Base-by-base conservation (phyloP, 345 rosid species). In the Hevea brasiliensis region DNA sequence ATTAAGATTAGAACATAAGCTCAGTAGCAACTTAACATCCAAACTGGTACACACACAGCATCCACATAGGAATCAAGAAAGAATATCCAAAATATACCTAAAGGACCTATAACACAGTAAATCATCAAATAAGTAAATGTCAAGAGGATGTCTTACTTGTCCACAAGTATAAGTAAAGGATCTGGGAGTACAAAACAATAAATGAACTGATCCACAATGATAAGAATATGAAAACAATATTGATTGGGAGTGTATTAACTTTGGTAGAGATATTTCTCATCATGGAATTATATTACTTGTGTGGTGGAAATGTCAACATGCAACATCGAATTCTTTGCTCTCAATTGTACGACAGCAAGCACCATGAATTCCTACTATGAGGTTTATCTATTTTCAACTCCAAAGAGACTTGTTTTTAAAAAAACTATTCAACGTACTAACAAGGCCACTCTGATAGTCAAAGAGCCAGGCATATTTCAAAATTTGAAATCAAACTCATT, bases 401-500 rank as follows among this genome's bases (percentile, higher is more conserved):
- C 41, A 14, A 7, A 47, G 3, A 8, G 4, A 65, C 21, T 24
- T 27, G 23, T 48, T 47, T 32, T 32, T 32, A 23, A 44, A 44
- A 24, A 65, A 18, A 4, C 1, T 7, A 5, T 3, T 17, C 10
- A 13, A 12, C 37, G 26, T 24, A 24, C 55, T 24, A 21, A 47
- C 9, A 45, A 45, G 21, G 17, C 17, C n/a, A 29, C 21, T 47
- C 56, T 26, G 57, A 13, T 47, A 3, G 17, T 35, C 45, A 0
- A 7, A 6, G 11, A 18, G 35, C 8, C 45, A 18, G 18, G 17
- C 14, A 9, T 23, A 27, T 61, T 37, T 40, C 63, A 69, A 55
- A 37, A 54, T 54, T 68, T 35, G 13, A 55, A 54, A 69, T 60
- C 29, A 75, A 61, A 68, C n/a, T 40, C 35, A 68, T 60, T 41